Evolutionary conservation across 371 early-diverging fungal species (phyloP), one percentile per base, ranked within the genome.

Genomic region (Mortierella sp.): DNA sequence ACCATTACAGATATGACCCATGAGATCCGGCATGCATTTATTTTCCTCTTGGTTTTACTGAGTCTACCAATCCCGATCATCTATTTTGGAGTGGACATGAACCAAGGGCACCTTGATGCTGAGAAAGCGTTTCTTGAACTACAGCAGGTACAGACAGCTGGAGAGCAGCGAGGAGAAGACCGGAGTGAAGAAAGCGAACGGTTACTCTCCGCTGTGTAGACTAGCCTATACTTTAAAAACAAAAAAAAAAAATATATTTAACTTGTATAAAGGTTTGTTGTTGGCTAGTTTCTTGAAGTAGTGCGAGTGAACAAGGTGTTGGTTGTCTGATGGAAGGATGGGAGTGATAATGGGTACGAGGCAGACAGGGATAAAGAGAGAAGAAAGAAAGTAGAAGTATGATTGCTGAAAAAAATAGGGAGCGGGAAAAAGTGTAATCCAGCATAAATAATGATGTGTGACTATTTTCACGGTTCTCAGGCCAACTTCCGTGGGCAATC

Each of bases 1-100:
- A 61, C 73, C 19, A 79, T 79, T 56, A 79, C 79, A 19, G 74
- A 79, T 70, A 67, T 63, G 3, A 79, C 79, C 1, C 79, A 79
- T 31, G 79, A 79, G 42, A 79, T 79, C 32, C 80, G 80, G 5
- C 58, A 79, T 62, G 70, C 80, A 19, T 79, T 79, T 57, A 26
- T 79, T 17, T 79, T 79, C 49, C 60, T 79, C 35, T 37, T 79
- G 43, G 71, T 79, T 5, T 19, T 79, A 47, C n/a, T 79, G 49
- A 74, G 64, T 51, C 64, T 79, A 2, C 80, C 80, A 0, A 66
- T 74, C 31, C 80, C 80, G 15, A 79, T 79, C 43, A 63, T 79
- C 7, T 74, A 74, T 34, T 79, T 73, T 35, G 80, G 80, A 0
- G 80, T 79, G 19, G 64, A 79, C 47, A 66, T 79, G 61, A 51